Evolutionary conservation across 2,329 filamentous ascomycete species (phyloP).

Genomic region (Aspergillus pseudotamarii): DNA sequence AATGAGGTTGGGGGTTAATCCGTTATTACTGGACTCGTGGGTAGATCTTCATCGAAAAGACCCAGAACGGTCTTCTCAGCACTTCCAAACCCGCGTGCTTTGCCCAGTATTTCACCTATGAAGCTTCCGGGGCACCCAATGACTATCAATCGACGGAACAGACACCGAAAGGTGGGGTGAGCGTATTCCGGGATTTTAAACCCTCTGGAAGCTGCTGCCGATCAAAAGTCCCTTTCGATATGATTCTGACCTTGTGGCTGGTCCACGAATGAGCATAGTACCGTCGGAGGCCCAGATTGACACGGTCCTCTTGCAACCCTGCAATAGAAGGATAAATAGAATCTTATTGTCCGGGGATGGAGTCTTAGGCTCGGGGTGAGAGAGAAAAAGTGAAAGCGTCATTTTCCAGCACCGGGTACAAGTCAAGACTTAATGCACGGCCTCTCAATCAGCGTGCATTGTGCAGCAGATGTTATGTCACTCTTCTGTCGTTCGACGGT

Average conservation of each 20-base stretch:
- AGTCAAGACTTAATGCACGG: background rate
- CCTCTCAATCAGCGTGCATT: background rate
- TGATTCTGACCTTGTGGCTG: background rate
- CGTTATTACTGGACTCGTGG: constrained; percentile 6
- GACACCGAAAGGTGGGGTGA: constrained; percentile 19
- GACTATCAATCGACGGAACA: constrained; percentile 5
- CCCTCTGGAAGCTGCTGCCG: background rate
- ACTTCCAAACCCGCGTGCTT: constrained; percentile 6
- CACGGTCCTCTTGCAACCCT: constrained; percentile 14
- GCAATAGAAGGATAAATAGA: constrained; percentile 5
- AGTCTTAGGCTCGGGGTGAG: background rate
- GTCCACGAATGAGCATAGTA: constrained; percentile 6
- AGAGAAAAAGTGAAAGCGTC: background rate
- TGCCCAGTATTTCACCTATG: constrained; percentile 9
- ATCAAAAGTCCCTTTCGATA: constrained; percentile 4
- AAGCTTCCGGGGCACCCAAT: constrained; percentile 22
- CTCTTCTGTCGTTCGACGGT: background rate
- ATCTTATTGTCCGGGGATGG: constrained; percentile 2
- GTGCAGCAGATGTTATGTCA: constrained; percentile 4
- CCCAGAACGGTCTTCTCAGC: constrained; percentile 6
- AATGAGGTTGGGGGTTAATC: constrained; percentile 3
- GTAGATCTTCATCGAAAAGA: constrained; percentile 12
- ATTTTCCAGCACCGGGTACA: background rate
- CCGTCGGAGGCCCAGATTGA: background rate
- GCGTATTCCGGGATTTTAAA: constrained; percentile 1